phyloP scores from a whole-genome alignment of 2,329 filamentous ascomycete genomes.

The Arthroderma uncinatum region DNA sequence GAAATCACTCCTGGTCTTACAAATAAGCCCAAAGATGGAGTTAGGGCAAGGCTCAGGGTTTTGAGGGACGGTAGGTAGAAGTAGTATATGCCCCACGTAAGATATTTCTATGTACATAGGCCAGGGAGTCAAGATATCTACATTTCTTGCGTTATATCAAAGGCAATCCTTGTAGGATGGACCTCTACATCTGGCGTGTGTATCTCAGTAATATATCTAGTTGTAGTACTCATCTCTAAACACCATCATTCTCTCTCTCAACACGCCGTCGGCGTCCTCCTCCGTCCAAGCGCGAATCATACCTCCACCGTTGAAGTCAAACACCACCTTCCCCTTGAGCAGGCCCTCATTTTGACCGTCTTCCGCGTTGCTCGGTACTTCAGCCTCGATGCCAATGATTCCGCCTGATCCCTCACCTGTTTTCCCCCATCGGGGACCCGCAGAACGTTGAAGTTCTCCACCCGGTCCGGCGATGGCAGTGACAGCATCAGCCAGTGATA shows the following conservation, averaged over 20 bases:
- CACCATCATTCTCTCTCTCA: slow-evolving; percentile 34
- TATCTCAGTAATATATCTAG: not conserved
- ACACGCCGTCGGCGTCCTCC: slow-evolving; percentile 23
- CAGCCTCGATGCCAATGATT: slow-evolving; percentile 57
- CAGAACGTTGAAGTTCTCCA: slow-evolving; percentile 64
- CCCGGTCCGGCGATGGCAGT: slow-evolving; percentile 55
- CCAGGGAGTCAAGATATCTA: not conserved
- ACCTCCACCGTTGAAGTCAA: slow-evolving; percentile 74
- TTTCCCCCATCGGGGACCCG: slow-evolving; percentile 59
- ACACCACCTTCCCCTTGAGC: slow-evolving; percentile 45
- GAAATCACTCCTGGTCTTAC: slow-evolving; percentile 61
- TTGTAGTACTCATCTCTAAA: slow-evolving; percentile 31
- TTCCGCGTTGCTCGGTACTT: slow-evolving; percentile 26
- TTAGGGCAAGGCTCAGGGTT: slow-evolving; percentile 56
- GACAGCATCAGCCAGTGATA: slow-evolving; percentile 46
- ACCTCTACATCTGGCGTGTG: not conserved
- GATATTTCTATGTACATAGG: not conserved
- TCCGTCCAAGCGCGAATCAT: slow-evolving; percentile 71
- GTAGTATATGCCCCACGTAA: not conserved
- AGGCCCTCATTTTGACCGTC: slow-evolving; percentile 18
- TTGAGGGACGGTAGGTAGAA: slow-evolving; percentile 51
- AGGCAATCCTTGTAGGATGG: too few relatives aligned
- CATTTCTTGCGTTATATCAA: not conserved
- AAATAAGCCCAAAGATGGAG: slow-evolving; percentile 57
- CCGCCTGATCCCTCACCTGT: slow-evolving; percentile 75